Evolutionary conservation across 1,139 yeast genomes (phyloP).

Genomic region (Sugiyamaella grinbergsii): DNA sequence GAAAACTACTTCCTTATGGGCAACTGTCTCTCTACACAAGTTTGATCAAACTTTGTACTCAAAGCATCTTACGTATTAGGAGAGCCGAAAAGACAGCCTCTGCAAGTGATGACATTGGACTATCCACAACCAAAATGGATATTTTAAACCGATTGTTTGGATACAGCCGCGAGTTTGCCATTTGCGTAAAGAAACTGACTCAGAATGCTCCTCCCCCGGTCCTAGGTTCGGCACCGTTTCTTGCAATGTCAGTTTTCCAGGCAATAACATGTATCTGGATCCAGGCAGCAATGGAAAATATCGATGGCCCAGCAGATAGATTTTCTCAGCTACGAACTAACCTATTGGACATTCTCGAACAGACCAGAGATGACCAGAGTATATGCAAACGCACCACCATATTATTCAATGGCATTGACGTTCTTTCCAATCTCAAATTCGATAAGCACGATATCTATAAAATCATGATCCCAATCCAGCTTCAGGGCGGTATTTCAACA

Average conservation of each 20-base stretch:
- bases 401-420: constrained; percentile 13
- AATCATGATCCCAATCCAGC: constrained; percentile 17
- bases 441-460: constrained; percentile 7
- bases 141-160: constrained; percentile 11
- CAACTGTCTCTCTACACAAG: constrained; percentile 15
- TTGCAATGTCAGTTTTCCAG: constrained; percentile 15
- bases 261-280: constrained; percentile 19
- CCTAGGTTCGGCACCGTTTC: constrained; percentile 16
- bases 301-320: not conserved
- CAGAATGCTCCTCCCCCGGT: constrained; percentile 5
- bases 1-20: constrained; percentile 18
- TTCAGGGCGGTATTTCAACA: constrained; percentile 7
- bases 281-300: constrained; percentile 7
- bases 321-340: not conserved
- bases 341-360: not conserved
- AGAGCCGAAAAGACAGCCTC: not conserved
- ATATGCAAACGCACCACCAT: constrained; percentile 18
- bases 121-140: not conserved
- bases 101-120: not conserved
- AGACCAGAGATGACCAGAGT: constrained; percentile 7
- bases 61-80: constrained; percentile 5
- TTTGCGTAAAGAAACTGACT: constrained; percentile 9
- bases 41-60: constrained; percentile 17
- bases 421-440: constrained; percentile 10
- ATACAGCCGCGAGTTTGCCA: constrained; percentile 10